Evolutionary conservation across 768 basidiomycete genomes (phyloP), one percentile per base, ranked within the genome.

Genomic region (Suillus tomentosus): DNA sequence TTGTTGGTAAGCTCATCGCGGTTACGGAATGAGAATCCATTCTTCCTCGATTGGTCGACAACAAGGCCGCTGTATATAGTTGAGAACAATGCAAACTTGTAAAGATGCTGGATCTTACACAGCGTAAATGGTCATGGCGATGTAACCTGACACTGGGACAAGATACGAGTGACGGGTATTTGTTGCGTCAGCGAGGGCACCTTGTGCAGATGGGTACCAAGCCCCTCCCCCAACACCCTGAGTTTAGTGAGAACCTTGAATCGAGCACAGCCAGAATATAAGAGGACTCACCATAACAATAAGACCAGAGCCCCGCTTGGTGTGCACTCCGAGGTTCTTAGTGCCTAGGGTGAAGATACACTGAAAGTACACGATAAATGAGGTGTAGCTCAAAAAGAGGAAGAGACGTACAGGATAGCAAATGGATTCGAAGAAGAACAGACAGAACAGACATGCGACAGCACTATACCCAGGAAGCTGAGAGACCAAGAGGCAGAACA

Each of bases 371-470:
- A 24, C 15, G 60, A 50, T 45, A 42, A 43, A 34, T 19, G 60
- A 40, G 48, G 27, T 40, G n/a, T 57, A 36, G 64, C n/a, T 31
- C 15, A 15, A 22, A 27, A 34, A 15, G 34, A 58, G 39, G 36
- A 9, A 53, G 48, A 22, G 40, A 75, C 81, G 66, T 64, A 84
- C 85, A 6, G 87, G 87, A 67, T 88, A 88, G 68, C 88, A 90
- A 64, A 91, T 90, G 37, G 87, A 89, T 74, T 90, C 89, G 72
- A 89, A 89, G 80, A 87, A 89, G 81, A 90, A 89, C 62, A 91
- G 75, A 62, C 79, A 71, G 70, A 88, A 90, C 42, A 91, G 72
- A 75, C 84, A 87, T 11, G 79, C 84, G 48, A 91, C 76, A 40
- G 85, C 90, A 5, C 81, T 76, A 60, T 78, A 77, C 15, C 89